Conservation (phyloP, 2,329 filamentous ascomycete genomes). For the Fusarium sp. region DNA sequence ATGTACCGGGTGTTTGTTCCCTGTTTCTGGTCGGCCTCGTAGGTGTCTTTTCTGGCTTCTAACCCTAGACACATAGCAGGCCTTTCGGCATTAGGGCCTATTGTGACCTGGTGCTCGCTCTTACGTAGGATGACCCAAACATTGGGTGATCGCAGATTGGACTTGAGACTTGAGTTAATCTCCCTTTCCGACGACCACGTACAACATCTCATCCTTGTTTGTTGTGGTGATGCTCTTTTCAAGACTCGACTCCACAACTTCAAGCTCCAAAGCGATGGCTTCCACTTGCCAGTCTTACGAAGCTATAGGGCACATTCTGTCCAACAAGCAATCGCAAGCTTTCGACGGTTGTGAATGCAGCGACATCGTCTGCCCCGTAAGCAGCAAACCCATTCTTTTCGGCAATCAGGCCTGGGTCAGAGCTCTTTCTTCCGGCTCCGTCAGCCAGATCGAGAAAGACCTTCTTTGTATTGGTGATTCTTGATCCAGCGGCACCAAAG, state of each 20-base stretch:
- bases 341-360: slow-evolving; percentile 85
- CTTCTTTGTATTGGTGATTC: slow-evolving; percentile 60
- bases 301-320: slow-evolving; percentile 88
- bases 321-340: slow-evolving; percentile 80
- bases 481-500: slow-evolving; percentile 60
- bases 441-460: slow-evolving; percentile 85
- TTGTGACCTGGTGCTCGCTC: slow-evolving; percentile 21
- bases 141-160: slow-evolving; percentile 3
- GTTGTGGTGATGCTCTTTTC: background rate
- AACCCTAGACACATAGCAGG: slow-evolving; percentile 22
- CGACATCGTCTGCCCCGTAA: slow-evolving; percentile 81
- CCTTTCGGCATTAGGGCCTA: slow-evolving; percentile 27
- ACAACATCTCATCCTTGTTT: background rate
- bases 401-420: slow-evolving; percentile 74
- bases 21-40: slow-evolving; percentile 21
- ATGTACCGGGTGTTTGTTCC: slow-evolving; percentile 16
- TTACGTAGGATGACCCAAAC: slow-evolving; percentile 23
- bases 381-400: slow-evolving; percentile 79
- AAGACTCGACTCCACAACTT: slow-evolving; percentile 11
- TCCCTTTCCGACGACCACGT: slow-evolving; percentile 4
- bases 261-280: slow-evolving; percentile 58
- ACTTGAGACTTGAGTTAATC: background rate
- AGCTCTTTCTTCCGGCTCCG: slow-evolving; percentile 60
- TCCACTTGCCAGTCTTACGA: slow-evolving; percentile 76
- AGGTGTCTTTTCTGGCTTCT: slow-evolving; percentile 13